Percentiles rank a stretch among this genome's conserved stretches.
Evolutionary conservation across 164 flowering plant species (phyloP).

Genomic region (Dillenia turbinata): DNA sequence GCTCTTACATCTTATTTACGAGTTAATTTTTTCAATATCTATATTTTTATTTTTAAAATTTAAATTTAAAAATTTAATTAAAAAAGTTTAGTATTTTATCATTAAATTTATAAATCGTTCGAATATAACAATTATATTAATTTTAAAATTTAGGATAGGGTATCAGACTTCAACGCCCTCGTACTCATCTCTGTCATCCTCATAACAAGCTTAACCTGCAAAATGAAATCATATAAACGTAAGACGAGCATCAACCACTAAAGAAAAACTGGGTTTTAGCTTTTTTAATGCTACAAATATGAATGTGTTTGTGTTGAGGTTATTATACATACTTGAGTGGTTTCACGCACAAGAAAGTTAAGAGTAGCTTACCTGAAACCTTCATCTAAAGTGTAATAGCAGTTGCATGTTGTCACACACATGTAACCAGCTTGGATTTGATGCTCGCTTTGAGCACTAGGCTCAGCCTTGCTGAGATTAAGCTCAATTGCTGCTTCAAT

Average conservation of each 20-base stretch:
- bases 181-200: slow-evolving; percentile 34
- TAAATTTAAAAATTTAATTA: no score
- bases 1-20: no score
- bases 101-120: no score
- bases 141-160: no score
- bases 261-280: no score
- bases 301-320: no score
- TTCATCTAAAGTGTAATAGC: slow-evolving; percentile 75
- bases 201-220: slow-evolving; percentile 68
- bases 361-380: slow-evolving; percentile 53
- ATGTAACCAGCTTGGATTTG: slow-evolving; percentile 91
- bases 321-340: slow-evolving; percentile 53
- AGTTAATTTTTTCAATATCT: no score
- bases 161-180: neutral
- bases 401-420: slow-evolving; percentile 83
- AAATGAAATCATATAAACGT: neutral
- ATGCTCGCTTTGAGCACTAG: slow-evolving; percentile 99
- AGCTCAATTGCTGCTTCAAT: slow-evolving; percentile 97
- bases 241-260: no score
- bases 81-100: no score
- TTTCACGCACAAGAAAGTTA: slow-evolving; percentile 69
- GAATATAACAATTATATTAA: no score
- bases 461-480: slow-evolving; percentile 74
- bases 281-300: no score
- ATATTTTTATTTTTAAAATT: no score